A percentile compares a stretch with the other conserved stretches of the same genome.
Conservation (phyloP, 176 grass and related monocot genomes). For the Triticum monococcum region DNA sequence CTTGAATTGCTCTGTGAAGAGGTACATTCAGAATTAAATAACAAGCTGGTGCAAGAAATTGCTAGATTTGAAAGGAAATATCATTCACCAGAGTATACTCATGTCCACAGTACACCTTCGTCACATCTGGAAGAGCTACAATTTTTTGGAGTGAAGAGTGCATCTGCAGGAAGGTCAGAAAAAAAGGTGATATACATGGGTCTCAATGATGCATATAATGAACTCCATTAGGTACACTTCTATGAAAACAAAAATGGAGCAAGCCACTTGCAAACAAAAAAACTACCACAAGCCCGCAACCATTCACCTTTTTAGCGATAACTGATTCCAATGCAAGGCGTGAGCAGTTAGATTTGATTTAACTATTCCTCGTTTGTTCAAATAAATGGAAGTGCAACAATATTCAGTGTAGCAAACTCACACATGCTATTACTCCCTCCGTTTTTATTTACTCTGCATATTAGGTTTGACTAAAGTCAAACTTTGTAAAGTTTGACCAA, state of each 20-base stretch:
- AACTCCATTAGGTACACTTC: background rate
- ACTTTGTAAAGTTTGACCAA: no score
- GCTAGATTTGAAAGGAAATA: constrained; percentile 18
- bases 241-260: constrained; percentile 11
- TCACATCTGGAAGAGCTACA: constrained; percentile 77
- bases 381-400: background rate
- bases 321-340: background rate
- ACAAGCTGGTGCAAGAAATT: background rate
- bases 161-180: constrained; percentile 66
- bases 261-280: constrained; percentile 1
- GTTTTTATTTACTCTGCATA: no score
- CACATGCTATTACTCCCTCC: background rate
- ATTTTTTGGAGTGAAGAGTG: constrained; percentile 81
- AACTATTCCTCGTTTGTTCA: background rate
- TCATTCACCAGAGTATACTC: constrained; percentile 87
- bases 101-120: constrained; percentile 90
- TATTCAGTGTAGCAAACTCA: background rate
- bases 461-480: no score
- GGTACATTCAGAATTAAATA: constrained; percentile 32
- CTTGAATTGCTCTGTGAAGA: constrained; percentile 81
- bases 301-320: background rate
- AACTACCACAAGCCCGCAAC: constrained; percentile 11
- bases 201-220: background rate
- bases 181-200: background rate
- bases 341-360: constrained; percentile 7